These are phyloP conservation scores for Apophysomyces sp. DNA, from an alignment of 371 early-diverging fungal genomes.

Conservation along the genomic window DNA sequence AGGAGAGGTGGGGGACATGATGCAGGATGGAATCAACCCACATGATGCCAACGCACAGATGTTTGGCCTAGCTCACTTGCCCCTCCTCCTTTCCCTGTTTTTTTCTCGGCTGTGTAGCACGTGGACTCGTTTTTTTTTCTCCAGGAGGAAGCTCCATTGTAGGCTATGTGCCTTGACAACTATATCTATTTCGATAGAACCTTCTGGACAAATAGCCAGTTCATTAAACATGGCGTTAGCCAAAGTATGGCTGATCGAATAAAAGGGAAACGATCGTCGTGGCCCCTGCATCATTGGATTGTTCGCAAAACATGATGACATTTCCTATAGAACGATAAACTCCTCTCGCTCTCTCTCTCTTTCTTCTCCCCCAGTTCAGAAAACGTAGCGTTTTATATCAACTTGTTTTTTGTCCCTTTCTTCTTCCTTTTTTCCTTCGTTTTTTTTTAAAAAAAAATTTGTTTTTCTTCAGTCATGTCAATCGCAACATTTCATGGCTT, in stretches of 20 bases:
- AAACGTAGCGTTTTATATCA: neutral
- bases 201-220: neutral
- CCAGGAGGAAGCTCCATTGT: neutral
- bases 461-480: conserved; percentile 21
- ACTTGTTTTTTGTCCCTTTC: neutral
- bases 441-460: too few relatives aligned
- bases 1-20: neutral
- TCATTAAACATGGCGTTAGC: neutral
- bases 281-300: neutral
- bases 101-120: conserved; percentile 1
- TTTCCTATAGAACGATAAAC: neutral
- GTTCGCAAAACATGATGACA: neutral
- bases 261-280: conserved; percentile 1
- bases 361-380: neutral
- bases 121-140: neutral
- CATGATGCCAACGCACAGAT: conserved; percentile 2
- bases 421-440: conserved; percentile 6
- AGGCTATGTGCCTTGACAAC: neutral
- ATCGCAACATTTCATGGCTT: conserved; percentile 54
- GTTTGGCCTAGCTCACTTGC: neutral
- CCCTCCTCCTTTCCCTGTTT: neutral
- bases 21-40: neutral
- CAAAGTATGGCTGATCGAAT: neutral
- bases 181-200: conserved; percentile 2
- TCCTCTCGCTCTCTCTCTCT: conserved; percentile 5